These are phyloP conservation scores for Petrea volubilis DNA, from an alignment of 257 asterid species.

Conservation along the genomic window DNA sequence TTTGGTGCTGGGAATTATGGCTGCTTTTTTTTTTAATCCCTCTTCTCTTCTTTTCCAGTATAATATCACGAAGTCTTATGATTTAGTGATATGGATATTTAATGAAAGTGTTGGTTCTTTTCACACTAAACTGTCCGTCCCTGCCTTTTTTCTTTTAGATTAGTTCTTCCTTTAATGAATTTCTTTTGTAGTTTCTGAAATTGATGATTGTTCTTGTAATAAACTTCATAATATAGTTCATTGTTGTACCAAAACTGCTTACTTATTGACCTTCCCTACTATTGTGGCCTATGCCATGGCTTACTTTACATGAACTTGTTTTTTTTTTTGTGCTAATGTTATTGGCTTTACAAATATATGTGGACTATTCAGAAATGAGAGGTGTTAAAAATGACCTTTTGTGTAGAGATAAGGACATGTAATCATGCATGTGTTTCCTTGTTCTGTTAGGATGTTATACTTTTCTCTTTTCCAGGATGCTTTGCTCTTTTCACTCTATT, in stretches of 20 bases:
- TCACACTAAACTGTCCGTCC: neutral
- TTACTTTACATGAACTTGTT: neutral
- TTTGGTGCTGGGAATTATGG: constrained; percentile 4
- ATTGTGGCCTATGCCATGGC: constrained; percentile 1
- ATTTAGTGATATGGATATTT: neutral
- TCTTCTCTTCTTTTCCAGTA: neutral
- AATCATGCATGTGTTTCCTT: neutral
- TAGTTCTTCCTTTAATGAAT: constrained; percentile 4
- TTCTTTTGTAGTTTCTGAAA: neutral
- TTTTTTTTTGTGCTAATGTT: neutral
- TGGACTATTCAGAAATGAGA: neutral
- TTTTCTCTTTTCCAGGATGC: neutral
- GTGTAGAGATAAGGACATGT: neutral
- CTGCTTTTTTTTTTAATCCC: too few relatives aligned
- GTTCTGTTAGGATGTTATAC: neutral
- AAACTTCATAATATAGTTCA: neutral
- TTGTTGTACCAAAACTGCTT: neutral
- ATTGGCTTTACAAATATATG: neutral
- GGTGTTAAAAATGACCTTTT: neutral
- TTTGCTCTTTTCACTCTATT: neutral
- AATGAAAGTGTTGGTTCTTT: neutral
- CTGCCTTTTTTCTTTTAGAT: neutral
- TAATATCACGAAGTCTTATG: constrained; percentile 2
- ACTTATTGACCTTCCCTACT: neutral
- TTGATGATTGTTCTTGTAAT: neutral